Percentiles rank a stretch among this genome's conserved stretches.
phyloP scores from a whole-genome alignment of 768 basidiomycete species.

The Calocera viscosa region DNA sequence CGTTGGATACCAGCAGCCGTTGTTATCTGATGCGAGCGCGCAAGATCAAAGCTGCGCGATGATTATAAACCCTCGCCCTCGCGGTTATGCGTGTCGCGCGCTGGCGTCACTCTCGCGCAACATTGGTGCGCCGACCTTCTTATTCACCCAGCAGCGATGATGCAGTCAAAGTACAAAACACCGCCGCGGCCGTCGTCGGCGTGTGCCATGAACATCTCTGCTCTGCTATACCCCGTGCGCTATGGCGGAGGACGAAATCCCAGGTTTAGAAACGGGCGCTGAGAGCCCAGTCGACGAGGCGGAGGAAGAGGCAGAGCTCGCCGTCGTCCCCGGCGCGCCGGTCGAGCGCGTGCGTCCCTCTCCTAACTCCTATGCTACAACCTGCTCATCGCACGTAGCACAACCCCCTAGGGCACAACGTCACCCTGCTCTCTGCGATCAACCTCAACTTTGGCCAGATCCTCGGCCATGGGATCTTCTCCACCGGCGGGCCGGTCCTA shows the following conservation, averaged over 20 bases:
- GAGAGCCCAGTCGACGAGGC: neutral
- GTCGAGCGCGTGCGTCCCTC: neutral
- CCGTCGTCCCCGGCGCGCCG: neutral
- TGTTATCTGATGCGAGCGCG: too few relatives aligned
- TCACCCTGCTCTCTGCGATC: constrained; percentile 18
- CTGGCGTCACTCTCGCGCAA: too few relatives aligned
- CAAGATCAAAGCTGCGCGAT: too few relatives aligned
- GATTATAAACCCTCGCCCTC: too few relatives aligned
- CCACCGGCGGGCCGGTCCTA: constrained; percentile 12
- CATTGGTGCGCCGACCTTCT: too few relatives aligned
- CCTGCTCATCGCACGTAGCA: neutral
- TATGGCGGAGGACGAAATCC: neutral
- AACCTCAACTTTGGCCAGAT: constrained; percentile 17
- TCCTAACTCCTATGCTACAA: neutral
- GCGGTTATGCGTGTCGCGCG: too few relatives aligned
- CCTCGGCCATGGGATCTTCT: constrained; percentile 16
- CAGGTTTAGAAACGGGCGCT: neutral
- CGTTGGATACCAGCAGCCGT: too few relatives aligned
- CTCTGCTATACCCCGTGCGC: neutral
- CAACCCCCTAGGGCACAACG: constrained; percentile 21
- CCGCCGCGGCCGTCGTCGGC: neutral
- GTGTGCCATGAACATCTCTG: neutral
- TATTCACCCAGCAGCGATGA: too few relatives aligned
- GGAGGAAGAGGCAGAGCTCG: neutral
- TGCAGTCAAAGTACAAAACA: neutral